phyloP scores from a whole-genome alignment of 345 rosid genomes.

The Dipteronia dyeriana region DNA sequence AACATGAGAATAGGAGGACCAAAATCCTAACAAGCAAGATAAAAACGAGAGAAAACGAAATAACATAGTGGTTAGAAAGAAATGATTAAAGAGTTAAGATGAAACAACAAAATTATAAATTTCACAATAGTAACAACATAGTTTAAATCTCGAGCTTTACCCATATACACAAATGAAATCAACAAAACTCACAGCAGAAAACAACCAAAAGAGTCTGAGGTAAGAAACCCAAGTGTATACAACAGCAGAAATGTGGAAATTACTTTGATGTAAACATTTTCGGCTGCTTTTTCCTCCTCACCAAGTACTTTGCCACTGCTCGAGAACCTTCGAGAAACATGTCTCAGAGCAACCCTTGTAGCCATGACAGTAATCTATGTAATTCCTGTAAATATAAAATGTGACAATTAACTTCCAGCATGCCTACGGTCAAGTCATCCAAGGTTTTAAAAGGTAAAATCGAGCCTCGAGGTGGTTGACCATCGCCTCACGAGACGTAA shows the following conservation, averaged over 20 bases:
- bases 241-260: neutral
- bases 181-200: neutral
- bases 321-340: conserved; percentile 70
- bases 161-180: neutral
- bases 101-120: neutral
- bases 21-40: neutral
- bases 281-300: conserved; percentile 98
- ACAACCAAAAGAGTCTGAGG: neutral
- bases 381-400: conserved; percentile 8
- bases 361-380: conserved; percentile 47
- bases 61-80: neutral
- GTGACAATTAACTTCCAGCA: neutral
- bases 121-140: neutral
- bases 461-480: too few relatives aligned
- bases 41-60: neutral
- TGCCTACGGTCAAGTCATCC: neutral
- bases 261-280: conserved; percentile 91
- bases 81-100: neutral
- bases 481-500: too few relatives aligned
- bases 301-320: conserved; percentile 66
- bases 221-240: neutral
- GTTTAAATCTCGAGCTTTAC: neutral
- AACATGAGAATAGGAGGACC: neutral
- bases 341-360: conserved; percentile 49
- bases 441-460: too few relatives aligned